Percentiles rank a stretch among this genome's conserved stretches.
Evolutionary conservation across 805 yeast genomes (phyloP).

Genomic region (Cyberlindnera americana): DNA sequence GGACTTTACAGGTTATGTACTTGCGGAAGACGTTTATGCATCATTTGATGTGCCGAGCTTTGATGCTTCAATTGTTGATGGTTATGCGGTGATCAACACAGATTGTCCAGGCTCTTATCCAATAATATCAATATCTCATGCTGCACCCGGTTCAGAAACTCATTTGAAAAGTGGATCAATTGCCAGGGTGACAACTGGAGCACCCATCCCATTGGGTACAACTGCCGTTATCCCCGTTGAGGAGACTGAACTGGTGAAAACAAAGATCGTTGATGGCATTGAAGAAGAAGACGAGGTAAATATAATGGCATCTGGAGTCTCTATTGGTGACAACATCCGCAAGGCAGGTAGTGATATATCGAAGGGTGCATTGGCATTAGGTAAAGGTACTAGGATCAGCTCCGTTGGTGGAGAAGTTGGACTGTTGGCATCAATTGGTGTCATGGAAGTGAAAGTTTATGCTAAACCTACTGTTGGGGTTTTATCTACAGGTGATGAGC

Average conservation of each 20-base stretch:
- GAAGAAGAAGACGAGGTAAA: slow-evolving; percentile 39
- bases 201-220: slow-evolving; percentile 52
- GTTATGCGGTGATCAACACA: slow-evolving; percentile 44
- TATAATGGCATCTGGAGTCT: slow-evolving; percentile 38
- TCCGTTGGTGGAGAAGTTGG: slow-evolving; percentile 50
- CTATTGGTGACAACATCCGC: slow-evolving; percentile 43
- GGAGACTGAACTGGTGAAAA: slow-evolving; percentile 39
- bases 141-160: slow-evolving; percentile 29
- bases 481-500: slow-evolving; percentile 50
- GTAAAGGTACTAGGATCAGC: slow-evolving; percentile 36
- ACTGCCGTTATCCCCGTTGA: slow-evolving; percentile 54
- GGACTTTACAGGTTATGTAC: slow-evolving; percentile 34
- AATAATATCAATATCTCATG: slow-evolving; percentile 40
- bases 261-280: slow-evolving; percentile 32
- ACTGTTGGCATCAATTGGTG: slow-evolving; percentile 44
- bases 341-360: slow-evolving; percentile 45
- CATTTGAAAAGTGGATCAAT: slow-evolving; percentile 33
- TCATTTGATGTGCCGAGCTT: slow-evolving; percentile 42
- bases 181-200: slow-evolving; percentile 52
- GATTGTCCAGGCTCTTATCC: slow-evolving; percentile 46
- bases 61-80: slow-evolving; percentile 55
- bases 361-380: slow-evolving; percentile 36
- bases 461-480: slow-evolving; percentile 44
- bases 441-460: slow-evolving; percentile 34
- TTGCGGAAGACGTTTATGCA: slow-evolving; percentile 41